Percentiles rank a stretch among this genome's conserved stretches.
phyloP scores from a whole-genome alignment of 371 early-diverging fungal species.

The Circinella minor region DNA sequence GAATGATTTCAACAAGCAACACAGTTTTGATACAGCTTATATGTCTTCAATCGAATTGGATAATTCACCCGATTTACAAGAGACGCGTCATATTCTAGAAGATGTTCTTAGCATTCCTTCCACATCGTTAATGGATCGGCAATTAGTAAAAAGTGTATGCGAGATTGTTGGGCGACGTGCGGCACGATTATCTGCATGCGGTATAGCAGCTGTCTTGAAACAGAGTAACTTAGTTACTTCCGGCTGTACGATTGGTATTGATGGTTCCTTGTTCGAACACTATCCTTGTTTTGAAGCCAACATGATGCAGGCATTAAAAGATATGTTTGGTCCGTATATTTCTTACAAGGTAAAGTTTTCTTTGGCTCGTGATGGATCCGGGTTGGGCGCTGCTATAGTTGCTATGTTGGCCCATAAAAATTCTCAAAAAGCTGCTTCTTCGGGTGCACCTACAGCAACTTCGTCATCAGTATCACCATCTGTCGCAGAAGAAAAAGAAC shows the following conservation, averaged over 20 bases:
- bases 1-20: conserved; percentile 67
- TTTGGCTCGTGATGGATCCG: conserved; percentile 66
- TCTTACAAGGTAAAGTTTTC: conserved; percentile 29
- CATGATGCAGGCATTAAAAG: conserved; percentile 75
- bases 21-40: conserved; percentile 86
- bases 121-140: conserved; percentile 80
- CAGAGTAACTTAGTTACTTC: conserved; percentile 39
- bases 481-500: too few relatives aligned
- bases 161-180: conserved; percentile 85
- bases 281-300: conserved; percentile 82
- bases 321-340: conserved; percentile 71
- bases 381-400: conserved; percentile 80
- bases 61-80: conserved; percentile 65
- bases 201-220: conserved; percentile 84
- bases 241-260: conserved; percentile 59
- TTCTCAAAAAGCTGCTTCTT: not conserved
- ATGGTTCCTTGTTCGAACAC: conserved; percentile 84
- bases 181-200: conserved; percentile 86
- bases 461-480: too few relatives aligned
- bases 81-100: conserved; percentile 78
- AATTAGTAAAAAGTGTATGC: conserved; percentile 79
- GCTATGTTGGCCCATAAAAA: conserved; percentile 65
- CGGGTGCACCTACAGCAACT: too few relatives aligned
- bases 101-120: conserved; percentile 66
- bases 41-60: conserved; percentile 90